These are phyloP conservation scores for Pascua sp. DNA, from an alignment of 1,284 basidiomycete genomes.

Conservation along the genomic window DNA sequence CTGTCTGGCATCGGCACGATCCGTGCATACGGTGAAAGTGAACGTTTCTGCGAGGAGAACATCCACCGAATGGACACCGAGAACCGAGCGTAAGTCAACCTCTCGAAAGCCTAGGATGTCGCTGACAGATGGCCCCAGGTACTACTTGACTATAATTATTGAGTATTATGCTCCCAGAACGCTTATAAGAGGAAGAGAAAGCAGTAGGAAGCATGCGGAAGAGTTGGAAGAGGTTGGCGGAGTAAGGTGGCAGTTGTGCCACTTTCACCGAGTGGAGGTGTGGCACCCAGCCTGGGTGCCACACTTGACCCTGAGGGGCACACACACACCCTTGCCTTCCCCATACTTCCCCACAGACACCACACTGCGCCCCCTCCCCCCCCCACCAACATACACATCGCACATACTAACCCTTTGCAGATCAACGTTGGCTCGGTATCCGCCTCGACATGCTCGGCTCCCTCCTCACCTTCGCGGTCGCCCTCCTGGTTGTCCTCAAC, in stretches of 20 bases:
- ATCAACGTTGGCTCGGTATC: constrained; percentile 79
- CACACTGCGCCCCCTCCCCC: not conserved
- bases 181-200: not conserved
- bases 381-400: not conserved
- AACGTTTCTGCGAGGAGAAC: constrained; percentile 71
- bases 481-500: constrained; percentile 71
- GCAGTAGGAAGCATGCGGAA: not conserved
- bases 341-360: not conserved
- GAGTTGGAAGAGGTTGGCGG: no score
- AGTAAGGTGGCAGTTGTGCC: no score
- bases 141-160: constrained; percentile 64
- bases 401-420: constrained; percentile 19
- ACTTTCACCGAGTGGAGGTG: no score
- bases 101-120: no score
- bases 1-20: constrained; percentile 80
- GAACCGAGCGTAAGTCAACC: constrained; percentile 56
- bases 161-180: not conserved
- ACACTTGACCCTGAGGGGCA: no score
- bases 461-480: constrained; percentile 70
- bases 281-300: no score
- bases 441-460: constrained; percentile 80
- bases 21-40: constrained; percentile 71
- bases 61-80: constrained; percentile 76
- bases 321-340: not conserved
- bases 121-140: constrained; percentile 74